Base-by-base conservation (phyloP, 129 eudicot genomes). In the Silybum marianum region DNA sequence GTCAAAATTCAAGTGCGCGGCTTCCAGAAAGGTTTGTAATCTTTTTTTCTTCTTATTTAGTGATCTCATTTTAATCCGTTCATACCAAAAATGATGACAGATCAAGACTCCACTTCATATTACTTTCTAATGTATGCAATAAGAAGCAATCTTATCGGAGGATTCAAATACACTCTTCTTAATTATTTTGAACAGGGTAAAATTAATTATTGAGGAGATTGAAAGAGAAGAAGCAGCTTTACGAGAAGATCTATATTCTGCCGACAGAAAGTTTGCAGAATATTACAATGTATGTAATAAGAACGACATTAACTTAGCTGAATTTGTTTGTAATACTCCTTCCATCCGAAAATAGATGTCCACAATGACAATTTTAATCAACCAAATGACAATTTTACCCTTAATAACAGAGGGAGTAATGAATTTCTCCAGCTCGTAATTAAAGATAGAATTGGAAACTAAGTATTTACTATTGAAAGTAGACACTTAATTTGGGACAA, bases 191-290 rank as follows among this genome's bases (percentile, higher is more conserved):
- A 73, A 71, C 93, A 95, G 99, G 92, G 98, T 96, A 72, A 96
- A 96, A 85, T 75, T 91, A 86, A 89, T 93, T 39, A 93, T 90
- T 78, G 99, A 96, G 84, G 99, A 96, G 90, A 93, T 96, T 81
- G 99, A 93, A 88, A 93, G 95, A 89, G 99, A 96, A 78, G 99
- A 96, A 90, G 85, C 85, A 69, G 93, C 91, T 85, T 88, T 93
- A 87, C 84, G 93, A 46, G 99, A 96, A 87, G 99, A 96, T 84
- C 90, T 96, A 19, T 96, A 96, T 87, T 96, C 99, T 25, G 97
- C 95, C 1, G 97, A 96, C 81, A 88, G 99, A 85, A 96, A 96
- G 88, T 93, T 93, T 90, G 93, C 99, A 3, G 99, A 96, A 78
- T 96, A 96, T 85, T 96, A 96, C 72, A 96, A 90, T 85, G 99